Conservation (phyloP, 2,329 filamentous ascomycete genomes). For the Diaporthe sp. region DNA sequence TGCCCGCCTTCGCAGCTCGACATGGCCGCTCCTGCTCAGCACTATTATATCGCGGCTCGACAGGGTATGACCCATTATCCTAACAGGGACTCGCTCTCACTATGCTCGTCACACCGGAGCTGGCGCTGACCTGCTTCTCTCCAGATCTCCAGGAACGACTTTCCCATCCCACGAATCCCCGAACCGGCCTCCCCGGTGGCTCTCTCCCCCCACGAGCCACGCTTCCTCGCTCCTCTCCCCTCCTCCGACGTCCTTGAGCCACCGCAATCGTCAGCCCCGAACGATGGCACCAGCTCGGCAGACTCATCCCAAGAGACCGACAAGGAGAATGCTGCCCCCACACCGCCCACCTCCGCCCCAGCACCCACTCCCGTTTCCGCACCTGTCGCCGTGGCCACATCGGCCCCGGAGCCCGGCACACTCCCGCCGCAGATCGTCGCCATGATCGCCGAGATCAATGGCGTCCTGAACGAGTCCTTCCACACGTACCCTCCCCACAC, state of each 20-base stretch:
- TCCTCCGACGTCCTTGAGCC: constrained; percentile 55
- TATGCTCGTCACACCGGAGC: neutral
- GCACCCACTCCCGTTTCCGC: constrained; percentile 46
- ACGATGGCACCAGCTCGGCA: constrained; percentile 39
- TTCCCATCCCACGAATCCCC: constrained; percentile 74
- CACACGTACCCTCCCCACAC: constrained; percentile 85
- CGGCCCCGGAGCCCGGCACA: constrained; percentile 50
- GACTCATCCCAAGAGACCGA: constrained; percentile 66
- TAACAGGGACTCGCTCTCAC: neutral
- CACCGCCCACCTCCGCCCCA: constrained; percentile 39
- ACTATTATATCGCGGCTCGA: constrained; percentile 76
- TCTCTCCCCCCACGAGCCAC: constrained; percentile 52
- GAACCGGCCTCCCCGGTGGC: constrained; percentile 52
- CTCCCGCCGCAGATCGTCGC: constrained; percentile 73
- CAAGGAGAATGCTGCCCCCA: constrained; percentile 74
- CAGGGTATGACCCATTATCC: constrained; percentile 51
- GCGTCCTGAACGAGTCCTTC: constrained; percentile 75
- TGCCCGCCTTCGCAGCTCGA: constrained; percentile 60
- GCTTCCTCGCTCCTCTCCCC: constrained; percentile 56
- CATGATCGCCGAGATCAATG: constrained; percentile 70
- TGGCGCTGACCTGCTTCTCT: constrained; percentile 22
- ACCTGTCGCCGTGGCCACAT: constrained; percentile 51
- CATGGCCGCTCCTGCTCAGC: constrained; percentile 76
- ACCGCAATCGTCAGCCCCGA: constrained; percentile 55
- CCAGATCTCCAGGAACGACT: constrained; percentile 80